Conservation (phyloP, 106 monocot species). For the Allium cepa region DNA sequence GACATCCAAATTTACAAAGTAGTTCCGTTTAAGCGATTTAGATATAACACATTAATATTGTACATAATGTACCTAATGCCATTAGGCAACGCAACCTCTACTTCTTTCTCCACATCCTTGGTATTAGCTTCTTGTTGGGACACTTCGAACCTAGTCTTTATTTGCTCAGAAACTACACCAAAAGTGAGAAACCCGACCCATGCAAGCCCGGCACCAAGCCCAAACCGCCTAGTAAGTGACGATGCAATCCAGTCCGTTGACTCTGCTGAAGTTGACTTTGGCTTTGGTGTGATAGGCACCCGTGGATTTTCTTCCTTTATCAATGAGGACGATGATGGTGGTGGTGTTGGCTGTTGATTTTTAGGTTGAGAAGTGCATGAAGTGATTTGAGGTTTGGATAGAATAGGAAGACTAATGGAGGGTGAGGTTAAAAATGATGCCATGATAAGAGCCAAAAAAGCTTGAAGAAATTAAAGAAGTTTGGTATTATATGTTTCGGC, state of each 20-base stretch:
- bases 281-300: conserved; percentile 1
- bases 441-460: background rate
- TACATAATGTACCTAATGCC: conserved; percentile 50
- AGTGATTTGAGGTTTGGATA: conserved; percentile 10
- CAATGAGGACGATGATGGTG: background rate
- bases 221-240: conserved; percentile 70
- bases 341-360: background rate
- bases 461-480: too few relatives aligned
- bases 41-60: background rate
- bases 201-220: conserved; percentile 92
- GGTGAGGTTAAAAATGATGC: conserved; percentile 12
- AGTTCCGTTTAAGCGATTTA: background rate
- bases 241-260: conserved; percentile 93
- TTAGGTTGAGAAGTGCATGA: conserved; percentile 9
- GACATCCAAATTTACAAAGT: too few relatives aligned
- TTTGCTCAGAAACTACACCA: conserved; percentile 89
- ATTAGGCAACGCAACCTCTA: conserved; percentile 66
- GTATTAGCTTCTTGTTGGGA: conserved; percentile 66
- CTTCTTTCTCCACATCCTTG: conserved; percentile 57
- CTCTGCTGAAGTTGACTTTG: conserved; percentile 20
- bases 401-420: conserved; percentile 2
- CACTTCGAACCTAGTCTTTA: conserved; percentile 82
- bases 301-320: background rate
- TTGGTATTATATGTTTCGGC: too few relatives aligned
- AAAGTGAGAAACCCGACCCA: conserved; percentile 78